A percentile compares a stretch with the other conserved stretches of the same genome.
phyloP scores from a whole-genome alignment of 345 rosid genomes.

The Cardamine chenopodiifolia region DNA sequence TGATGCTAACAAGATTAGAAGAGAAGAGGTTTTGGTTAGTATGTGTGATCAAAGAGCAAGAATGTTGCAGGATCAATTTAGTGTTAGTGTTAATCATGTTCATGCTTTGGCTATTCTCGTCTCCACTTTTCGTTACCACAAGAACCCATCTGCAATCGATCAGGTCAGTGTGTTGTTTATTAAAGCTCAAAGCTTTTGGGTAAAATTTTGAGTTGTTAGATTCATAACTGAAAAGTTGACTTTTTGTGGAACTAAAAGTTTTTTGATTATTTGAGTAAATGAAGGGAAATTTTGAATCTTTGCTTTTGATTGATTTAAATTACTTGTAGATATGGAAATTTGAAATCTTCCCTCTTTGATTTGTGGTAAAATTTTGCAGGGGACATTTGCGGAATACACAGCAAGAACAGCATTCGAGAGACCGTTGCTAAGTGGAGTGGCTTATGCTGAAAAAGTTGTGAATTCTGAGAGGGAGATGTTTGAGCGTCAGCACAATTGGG shows the following conservation, averaged over 20 bases:
- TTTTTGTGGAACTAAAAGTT: not conserved
- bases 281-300: conserved; percentile 3
- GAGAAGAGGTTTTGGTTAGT: conserved; percentile 72
- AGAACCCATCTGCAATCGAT: conserved; percentile 94
- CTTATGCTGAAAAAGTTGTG: conserved; percentile 79
- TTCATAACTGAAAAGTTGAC: conserved; percentile 24
- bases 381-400: conserved; percentile 93
- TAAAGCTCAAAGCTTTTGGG: not conserved
- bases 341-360: not conserved
- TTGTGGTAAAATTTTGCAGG: conserved; percentile 53
- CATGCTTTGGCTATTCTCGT: conserved; percentile 97
- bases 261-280: conserved; percentile 5
- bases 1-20: conserved; percentile 59
- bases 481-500: conserved; percentile 85
- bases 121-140: conserved; percentile 92
- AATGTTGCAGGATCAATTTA: conserved; percentile 96
- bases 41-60: conserved; percentile 99
- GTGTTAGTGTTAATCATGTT: conserved; percentile 97
- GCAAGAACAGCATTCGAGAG: conserved; percentile 96
- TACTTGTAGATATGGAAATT: not conserved
- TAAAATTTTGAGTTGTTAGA: not conserved
- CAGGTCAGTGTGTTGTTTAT: conserved; percentile 58
- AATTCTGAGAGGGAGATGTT: conserved; percentile 72
- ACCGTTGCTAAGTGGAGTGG: conserved; percentile 93
- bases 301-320: not conserved